phyloP scores from a whole-genome alignment of 257 asterid genomes.

The Mitragyna speciosa region DNA sequence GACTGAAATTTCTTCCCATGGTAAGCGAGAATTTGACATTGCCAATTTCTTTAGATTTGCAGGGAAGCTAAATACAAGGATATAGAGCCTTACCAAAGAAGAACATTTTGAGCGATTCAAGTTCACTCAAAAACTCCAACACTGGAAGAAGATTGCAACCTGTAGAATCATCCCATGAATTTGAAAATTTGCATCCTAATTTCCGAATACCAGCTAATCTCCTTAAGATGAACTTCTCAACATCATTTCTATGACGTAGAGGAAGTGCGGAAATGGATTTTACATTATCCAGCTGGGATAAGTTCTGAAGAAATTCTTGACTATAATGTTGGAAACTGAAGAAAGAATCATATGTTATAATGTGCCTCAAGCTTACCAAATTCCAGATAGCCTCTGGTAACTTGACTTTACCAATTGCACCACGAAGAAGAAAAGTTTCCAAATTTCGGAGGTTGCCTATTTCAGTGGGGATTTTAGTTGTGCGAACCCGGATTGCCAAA shows the following conservation, averaged over 20 bases:
- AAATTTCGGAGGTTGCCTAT: not conserved
- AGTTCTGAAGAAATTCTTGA: not conserved
- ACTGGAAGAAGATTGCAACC: not conserved
- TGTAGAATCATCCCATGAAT: not conserved
- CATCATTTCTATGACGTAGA: not conserved
- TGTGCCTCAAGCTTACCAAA: not conserved
- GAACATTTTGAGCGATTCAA: not conserved
- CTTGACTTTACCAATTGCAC: not conserved
- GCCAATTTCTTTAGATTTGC: not conserved
- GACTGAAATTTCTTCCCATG: constrained; percentile 8
- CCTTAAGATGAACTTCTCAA: not conserved
- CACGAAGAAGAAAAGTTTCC: not conserved
- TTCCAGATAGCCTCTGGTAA: constrained; percentile 2
- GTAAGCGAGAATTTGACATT: not conserved
- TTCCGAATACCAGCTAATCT: not conserved
- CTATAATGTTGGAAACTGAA: constrained; percentile 2
- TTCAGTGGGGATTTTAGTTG: not conserved
- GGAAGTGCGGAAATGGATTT: not conserved
- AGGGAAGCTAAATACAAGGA: not conserved
- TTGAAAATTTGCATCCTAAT: not conserved
- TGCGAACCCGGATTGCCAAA: not conserved
- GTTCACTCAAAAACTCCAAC: not conserved
- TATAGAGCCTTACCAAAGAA: not conserved
- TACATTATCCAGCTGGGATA: not conserved
- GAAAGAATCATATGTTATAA: not conserved